Percentiles rank a stretch among this genome's conserved stretches.
These are phyloP conservation scores for Sungouiozyma intestinalis DNA, from an alignment of 805 yeast species.

Conservation along the genomic window DNA sequence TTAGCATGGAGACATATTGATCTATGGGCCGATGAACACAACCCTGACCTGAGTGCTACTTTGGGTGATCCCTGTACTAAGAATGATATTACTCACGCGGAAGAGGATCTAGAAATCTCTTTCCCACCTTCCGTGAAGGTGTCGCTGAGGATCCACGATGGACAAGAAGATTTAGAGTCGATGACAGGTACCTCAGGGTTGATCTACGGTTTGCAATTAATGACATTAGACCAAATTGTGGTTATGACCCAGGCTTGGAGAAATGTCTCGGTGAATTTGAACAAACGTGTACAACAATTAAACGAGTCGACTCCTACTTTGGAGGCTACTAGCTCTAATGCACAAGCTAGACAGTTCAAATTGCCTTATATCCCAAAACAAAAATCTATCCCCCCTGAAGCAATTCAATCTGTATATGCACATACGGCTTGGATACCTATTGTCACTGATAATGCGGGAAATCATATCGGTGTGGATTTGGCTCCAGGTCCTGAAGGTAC, in stretches of 20 bases:
- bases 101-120: conserved; percentile 62
- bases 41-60: conserved; percentile 73
- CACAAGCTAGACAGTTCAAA: conserved; percentile 26
- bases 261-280: conserved; percentile 43
- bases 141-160: conserved; percentile 75
- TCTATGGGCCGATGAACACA: conserved; percentile 67
- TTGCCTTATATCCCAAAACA: conserved; percentile 39
- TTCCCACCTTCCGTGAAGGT: conserved; percentile 79
- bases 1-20: conserved; percentile 87
- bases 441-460: conserved; percentile 80
- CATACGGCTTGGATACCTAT: conserved; percentile 88
- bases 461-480: conserved; percentile 83
- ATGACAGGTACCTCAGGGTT: conserved; percentile 63
- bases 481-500: conserved; percentile 70
- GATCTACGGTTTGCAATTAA: conserved; percentile 66
- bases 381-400: conserved; percentile 66
- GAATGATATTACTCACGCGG: conserved; percentile 72
- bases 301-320: conserved; percentile 12
- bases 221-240: conserved; percentile 72
- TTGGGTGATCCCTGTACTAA: conserved; percentile 70
- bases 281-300: conserved; percentile 11
- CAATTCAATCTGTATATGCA: conserved; percentile 70
- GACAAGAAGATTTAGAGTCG: conserved; percentile 72
- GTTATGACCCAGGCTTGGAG: conserved; percentile 84
- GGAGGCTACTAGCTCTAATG: conserved; percentile 10